A percentile compares a stretch with the other conserved stretches of the same genome.
Evolutionary conservation across 192 early-diverging fungal genomes (phyloP).

Genomic region (Gaertneriomyces sp.): DNA sequence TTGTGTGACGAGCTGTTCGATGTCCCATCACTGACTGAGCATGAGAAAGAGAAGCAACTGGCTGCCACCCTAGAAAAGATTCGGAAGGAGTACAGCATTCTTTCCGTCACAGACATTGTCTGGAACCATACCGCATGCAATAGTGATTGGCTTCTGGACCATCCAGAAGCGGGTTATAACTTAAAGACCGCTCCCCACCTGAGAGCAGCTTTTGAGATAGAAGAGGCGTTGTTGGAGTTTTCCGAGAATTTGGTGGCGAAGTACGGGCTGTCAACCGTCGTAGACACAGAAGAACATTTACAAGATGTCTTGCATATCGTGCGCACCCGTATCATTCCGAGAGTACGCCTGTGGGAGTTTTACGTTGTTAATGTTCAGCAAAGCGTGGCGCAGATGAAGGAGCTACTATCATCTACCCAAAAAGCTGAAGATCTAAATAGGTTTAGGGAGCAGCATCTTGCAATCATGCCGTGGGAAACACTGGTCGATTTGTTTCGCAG

Average conservation of each 20-base stretch:
- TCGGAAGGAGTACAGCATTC: conserved; percentile 62
- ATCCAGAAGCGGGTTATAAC: conserved; percentile 98
- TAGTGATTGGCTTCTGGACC: conserved; percentile 88
- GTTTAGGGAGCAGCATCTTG: neutral
- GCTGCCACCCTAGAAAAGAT: conserved; percentile 52
- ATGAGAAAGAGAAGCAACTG: conserved; percentile 63
- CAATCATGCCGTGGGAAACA: conserved; percentile 24
- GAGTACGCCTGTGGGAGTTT: conserved; percentile 81
- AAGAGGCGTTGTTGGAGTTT: conserved; percentile 73
- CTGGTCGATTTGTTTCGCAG: conserved; percentile 28
- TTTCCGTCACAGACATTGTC: conserved; percentile 89
- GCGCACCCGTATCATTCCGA: conserved; percentile 27
- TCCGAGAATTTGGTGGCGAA: conserved; percentile 13
- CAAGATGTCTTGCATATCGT: conserved; percentile 58
- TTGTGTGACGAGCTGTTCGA: conserved; percentile 86
- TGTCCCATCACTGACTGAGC: conserved; percentile 40
- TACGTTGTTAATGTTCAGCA: conserved; percentile 62
- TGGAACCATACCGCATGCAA: conserved; percentile 98
- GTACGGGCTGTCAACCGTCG: conserved; percentile 19
- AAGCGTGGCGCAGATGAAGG: conserved; percentile 23
- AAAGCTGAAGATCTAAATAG: conserved; percentile 2
- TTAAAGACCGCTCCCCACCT: conserved; percentile 91
- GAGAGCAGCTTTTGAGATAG: conserved; percentile 86
- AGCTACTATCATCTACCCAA: neutral
- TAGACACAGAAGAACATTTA: conserved; percentile 67